Evolutionary conservation across 2,329 filamentous ascomycete species (phyloP).

Genomic region (Apiospora marii): DNA sequence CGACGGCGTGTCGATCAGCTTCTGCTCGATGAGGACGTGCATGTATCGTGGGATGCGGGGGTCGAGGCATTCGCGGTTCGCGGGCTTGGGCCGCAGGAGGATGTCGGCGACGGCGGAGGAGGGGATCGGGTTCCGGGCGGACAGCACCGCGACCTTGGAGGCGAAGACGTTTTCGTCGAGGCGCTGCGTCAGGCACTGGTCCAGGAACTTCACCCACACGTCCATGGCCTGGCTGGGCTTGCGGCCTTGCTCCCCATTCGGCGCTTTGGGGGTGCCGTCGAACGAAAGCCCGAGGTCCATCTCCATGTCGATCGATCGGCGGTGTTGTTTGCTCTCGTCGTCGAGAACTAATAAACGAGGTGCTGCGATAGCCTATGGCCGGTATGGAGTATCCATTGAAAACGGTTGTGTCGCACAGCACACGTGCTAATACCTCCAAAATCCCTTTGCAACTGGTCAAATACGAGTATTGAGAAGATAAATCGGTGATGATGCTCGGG

Average conservation of each 20-base stretch:
- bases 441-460: background rate
- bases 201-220: slow-evolving; percentile 61
- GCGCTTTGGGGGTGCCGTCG: slow-evolving; percentile 25
- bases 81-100: slow-evolving; percentile 61
- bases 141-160: slow-evolving; percentile 57
- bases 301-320: slow-evolving; percentile 27
- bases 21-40: slow-evolving; percentile 59
- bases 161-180: slow-evolving; percentile 63
- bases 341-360: background rate
- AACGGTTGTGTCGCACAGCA: background rate
- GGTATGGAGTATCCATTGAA: slow-evolving; percentile 5
- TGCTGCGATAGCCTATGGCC: slow-evolving; percentile 3
- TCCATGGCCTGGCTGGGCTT: slow-evolving; percentile 37
- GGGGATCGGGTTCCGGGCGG: slow-evolving; percentile 59
- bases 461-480: background rate
- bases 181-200: slow-evolving; percentile 57
- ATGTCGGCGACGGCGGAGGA: slow-evolving; percentile 62
- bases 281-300: slow-evolving; percentile 20
- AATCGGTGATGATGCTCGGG: background rate
- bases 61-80: slow-evolving; percentile 60
- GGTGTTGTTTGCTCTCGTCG: background rate
- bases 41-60: slow-evolving; percentile 67
- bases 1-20: slow-evolving; percentile 61
- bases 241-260: background rate
- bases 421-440: background rate